These are phyloP conservation scores for Aureobasidium namibiae DNA, from an alignment of 2,329 filamentous ascomycete species.

Conservation along the genomic window DNA sequence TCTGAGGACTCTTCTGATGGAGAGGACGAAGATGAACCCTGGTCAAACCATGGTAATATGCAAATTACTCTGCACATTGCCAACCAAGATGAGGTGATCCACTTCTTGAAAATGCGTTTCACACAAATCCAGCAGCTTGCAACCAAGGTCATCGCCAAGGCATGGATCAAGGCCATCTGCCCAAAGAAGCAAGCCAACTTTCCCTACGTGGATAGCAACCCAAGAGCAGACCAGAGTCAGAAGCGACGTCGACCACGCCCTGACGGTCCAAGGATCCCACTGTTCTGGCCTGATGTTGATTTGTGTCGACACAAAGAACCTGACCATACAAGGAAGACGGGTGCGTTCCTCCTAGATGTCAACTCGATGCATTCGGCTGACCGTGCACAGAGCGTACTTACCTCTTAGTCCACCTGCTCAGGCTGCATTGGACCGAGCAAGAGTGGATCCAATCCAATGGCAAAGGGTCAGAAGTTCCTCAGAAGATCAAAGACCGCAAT, in stretches of 20 bases:
- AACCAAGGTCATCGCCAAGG: constrained; percentile 65
- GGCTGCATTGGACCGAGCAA: constrained; percentile 11
- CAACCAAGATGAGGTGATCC: constrained; percentile 29
- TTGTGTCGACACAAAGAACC: constrained; percentile 61
- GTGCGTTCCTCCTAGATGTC: constrained; percentile 32
- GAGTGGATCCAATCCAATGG: constrained; percentile 10
- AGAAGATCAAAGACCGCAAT: constrained; percentile 1
- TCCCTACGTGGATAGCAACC: constrained; percentile 50
- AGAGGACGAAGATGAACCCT: background rate
- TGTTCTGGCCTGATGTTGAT: constrained; percentile 27
- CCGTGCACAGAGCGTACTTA: background rate
- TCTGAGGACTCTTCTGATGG: constrained; percentile 1
- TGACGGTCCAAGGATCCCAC: constrained; percentile 19
- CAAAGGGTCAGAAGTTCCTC: constrained; percentile 3
- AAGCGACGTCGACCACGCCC: constrained; percentile 3
- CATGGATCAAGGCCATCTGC: constrained; percentile 66
- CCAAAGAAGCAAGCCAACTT: constrained; percentile 70
- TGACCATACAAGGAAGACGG: constrained; percentile 61
- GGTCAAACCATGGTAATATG: background rate
- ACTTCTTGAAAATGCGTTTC: constrained; percentile 55
- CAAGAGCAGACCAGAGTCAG: constrained; percentile 29
- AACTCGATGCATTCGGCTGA: background rate
- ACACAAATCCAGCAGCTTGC: constrained; percentile 61
- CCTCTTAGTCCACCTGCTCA: constrained; percentile 11
- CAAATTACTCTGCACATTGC: constrained; percentile 16